Evolutionary conservation across 306 rosid species (phyloP).

Genomic region (Cucumis hystrix): DNA sequence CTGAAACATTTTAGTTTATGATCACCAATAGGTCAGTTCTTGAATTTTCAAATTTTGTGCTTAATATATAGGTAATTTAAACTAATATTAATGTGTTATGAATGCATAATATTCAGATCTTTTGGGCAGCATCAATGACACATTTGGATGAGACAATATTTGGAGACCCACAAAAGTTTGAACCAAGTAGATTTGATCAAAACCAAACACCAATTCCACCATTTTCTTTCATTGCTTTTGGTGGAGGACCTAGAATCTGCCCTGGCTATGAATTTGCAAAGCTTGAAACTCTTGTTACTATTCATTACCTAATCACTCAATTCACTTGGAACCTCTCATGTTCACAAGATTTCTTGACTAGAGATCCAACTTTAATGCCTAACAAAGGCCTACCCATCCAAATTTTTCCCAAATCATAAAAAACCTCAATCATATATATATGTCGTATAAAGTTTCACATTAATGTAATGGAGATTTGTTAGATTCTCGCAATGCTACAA

Average conservation of each 20-base stretch:
- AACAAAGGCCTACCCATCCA: constrained; percentile 41
- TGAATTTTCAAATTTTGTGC: no score
- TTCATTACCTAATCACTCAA: constrained; percentile 50
- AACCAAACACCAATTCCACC: constrained; percentile 45
- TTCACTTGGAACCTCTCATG: constrained; percentile 50
- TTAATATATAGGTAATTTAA: no score
- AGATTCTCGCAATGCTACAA: no score
- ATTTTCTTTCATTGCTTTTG: constrained; percentile 47
- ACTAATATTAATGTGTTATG: neutral
- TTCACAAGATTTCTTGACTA: constrained; percentile 35
- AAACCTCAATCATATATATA: neutral
- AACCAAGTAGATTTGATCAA: constrained; percentile 53
- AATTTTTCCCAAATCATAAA: constrained; percentile 26
- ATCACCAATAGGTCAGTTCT: no score
- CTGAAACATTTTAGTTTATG: no score
- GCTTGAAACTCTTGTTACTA: constrained; percentile 45
- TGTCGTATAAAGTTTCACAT: no score
- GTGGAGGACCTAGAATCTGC: constrained; percentile 58
- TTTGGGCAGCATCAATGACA: constrained; percentile 55
- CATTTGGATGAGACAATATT: constrained; percentile 53
- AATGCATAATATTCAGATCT: constrained; percentile 22
- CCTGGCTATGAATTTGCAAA: constrained; percentile 61
- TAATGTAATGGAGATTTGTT: no score
- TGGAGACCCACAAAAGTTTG: constrained; percentile 51
- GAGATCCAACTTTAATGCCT: constrained; percentile 54